phyloP scores from a whole-genome alignment of 148 eudicot species.

The Chenopodium album region DNA sequence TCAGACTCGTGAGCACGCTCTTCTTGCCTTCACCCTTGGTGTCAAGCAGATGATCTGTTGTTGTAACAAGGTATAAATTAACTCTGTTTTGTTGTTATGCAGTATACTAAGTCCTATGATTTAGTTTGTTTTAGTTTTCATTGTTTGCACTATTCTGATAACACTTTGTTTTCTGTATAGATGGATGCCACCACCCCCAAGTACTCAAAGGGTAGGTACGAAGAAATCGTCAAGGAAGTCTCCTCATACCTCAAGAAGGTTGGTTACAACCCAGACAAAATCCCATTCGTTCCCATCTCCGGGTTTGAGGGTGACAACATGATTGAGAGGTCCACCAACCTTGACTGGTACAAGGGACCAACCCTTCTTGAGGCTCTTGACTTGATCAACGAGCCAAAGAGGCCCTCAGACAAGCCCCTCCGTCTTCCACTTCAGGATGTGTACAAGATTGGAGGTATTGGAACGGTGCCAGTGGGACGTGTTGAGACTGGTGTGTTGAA shows the following conservation, averaged over 20 bases:
- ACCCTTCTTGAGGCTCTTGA: conserved; percentile 39
- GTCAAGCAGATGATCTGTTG: conserved; percentile 59
- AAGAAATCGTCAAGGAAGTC: conserved; percentile 43
- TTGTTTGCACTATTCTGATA: neutral
- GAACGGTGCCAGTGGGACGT: conserved; percentile 42
- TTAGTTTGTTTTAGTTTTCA: neutral
- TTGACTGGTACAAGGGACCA: conserved; percentile 47
- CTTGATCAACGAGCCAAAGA: conserved; percentile 34
- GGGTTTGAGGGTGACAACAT: conserved; percentile 46
- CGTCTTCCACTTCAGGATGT: conserved; percentile 48
- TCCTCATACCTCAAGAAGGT: conserved; percentile 41
- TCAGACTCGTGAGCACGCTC: conserved; percentile 65
- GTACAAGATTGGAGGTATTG: conserved; percentile 49
- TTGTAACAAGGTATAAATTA: conserved; percentile 45
- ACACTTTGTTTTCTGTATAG: neutral
- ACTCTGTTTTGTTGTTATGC: neutral
- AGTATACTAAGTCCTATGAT: neutral
- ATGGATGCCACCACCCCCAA: conserved; percentile 53
- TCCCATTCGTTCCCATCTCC: conserved; percentile 40
- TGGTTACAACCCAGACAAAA: conserved; percentile 44
- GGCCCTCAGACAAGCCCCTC: conserved; percentile 45
- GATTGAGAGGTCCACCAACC: conserved; percentile 47
- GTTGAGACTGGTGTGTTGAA: conserved; percentile 41
- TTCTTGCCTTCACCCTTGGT: conserved; percentile 64
- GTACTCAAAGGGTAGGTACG: conserved; percentile 43